These are phyloP conservation scores for Periconia macrospinosa DNA, from an alignment of 2,329 filamentous ascomycete species.

Conservation along the genomic window DNA sequence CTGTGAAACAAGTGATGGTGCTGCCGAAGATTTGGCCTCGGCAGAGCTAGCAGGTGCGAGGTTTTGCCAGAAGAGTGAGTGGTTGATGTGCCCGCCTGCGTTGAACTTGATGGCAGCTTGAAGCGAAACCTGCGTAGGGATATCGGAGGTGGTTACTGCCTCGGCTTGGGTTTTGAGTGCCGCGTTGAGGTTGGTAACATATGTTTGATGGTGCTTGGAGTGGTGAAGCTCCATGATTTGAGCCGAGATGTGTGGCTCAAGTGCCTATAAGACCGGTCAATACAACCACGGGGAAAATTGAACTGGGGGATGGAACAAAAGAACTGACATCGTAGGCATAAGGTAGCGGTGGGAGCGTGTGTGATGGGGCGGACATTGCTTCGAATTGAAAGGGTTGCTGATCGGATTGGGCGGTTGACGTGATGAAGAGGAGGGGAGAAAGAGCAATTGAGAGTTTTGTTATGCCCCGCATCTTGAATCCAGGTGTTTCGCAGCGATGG, in stretches of 20 bases:
- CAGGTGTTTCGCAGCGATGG: not conserved
- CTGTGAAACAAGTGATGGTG: slow-evolving; percentile 61
- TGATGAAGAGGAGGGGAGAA: slow-evolving; percentile 14
- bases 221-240: slow-evolving; percentile 85
- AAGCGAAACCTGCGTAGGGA: slow-evolving; percentile 67
- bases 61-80: slow-evolving; percentile 90
- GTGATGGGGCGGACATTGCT: slow-evolving; percentile 47
- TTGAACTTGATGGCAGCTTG: slow-evolving; percentile 80
- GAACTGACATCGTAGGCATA: slow-evolving; percentile 69
- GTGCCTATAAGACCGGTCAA: slow-evolving; percentile 53
- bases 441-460: slow-evolving; percentile 14
- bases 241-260: slow-evolving; percentile 73
- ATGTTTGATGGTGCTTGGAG: slow-evolving; percentile 76
- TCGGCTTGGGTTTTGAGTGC: slow-evolving; percentile 63
- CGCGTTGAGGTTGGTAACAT: slow-evolving; percentile 74
- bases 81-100: slow-evolving; percentile 90
- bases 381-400: slow-evolving; percentile 40
- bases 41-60: slow-evolving; percentile 63
- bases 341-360: slow-evolving; percentile 66
- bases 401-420: slow-evolving; percentile 23
- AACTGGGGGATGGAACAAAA: not conserved
- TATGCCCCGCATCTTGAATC: slow-evolving; percentile 28
- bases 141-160: slow-evolving; percentile 60
- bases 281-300: not conserved
- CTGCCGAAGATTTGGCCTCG: slow-evolving; percentile 58